Percentiles rank a stretch among this genome's conserved stretches.
Evolutionary conservation across 1,284 basidiomycete genomes (phyloP).

Genomic region (Fomes fomentarius): DNA sequence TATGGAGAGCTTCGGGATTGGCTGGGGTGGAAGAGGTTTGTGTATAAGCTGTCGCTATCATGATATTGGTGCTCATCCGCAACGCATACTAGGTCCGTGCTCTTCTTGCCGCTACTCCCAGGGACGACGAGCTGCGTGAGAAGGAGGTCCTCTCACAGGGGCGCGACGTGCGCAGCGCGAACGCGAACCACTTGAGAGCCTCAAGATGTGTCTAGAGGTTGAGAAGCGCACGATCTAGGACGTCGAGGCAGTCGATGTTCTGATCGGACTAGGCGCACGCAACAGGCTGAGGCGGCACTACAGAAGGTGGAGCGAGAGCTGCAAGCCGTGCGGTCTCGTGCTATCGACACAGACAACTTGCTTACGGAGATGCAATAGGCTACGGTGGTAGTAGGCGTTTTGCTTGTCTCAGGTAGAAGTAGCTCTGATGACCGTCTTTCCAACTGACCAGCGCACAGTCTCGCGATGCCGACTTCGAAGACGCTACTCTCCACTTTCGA

Average conservation of each 20-base stretch:
- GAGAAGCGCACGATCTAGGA: constrained; percentile 86
- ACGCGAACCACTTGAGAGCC: constrained; percentile 74
- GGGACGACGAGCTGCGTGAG: constrained; percentile 89
- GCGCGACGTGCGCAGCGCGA: constrained; percentile 81
- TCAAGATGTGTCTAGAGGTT: constrained; percentile 79
- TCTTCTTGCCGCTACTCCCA: constrained; percentile 88
- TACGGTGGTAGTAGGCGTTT: constrained; percentile 76
- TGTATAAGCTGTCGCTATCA: too few relatives aligned
- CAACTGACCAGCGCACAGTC: constrained; percentile 73
- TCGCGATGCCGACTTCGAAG: constrained; percentile 87
- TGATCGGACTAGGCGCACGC: constrained; percentile 54
- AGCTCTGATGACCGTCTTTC: too few relatives aligned
- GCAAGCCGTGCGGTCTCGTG: constrained; percentile 69
- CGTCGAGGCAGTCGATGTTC: constrained; percentile 80
- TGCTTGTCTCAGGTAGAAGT: too few relatives aligned
- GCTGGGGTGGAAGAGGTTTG: constrained; percentile 98
- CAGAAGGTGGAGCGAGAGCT: constrained; percentile 82
- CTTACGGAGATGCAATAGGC: constrained; percentile 63
- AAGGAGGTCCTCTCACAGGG: constrained; percentile 88
- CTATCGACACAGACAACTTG: constrained; percentile 71
- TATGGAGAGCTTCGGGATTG: constrained; percentile 91
- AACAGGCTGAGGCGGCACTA: constrained; percentile 56
- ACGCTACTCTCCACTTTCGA: constrained; percentile 84
- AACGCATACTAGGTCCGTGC: constrained; percentile 94
- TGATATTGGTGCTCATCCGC: too few relatives aligned